Base-by-base conservation (phyloP, 169 alveolate species). In the Plasmodium vinckei region DNA sequence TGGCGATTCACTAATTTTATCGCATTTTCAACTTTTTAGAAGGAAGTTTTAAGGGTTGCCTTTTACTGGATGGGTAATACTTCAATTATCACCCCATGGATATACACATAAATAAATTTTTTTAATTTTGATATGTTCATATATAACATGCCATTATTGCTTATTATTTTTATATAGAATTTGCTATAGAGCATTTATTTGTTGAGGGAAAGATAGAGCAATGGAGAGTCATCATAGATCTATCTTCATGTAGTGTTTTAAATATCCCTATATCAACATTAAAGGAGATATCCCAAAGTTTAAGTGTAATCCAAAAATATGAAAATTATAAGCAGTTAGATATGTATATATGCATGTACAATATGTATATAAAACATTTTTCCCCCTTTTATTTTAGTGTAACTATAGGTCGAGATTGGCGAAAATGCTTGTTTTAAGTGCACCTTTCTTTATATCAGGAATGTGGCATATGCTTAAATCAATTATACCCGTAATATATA, bases 171-270 rank as follows among this genome's bases (percentile, higher is more conserved):
- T 57, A 42, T 59, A 67, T 87, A 63, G 96, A 93, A 73, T 75
- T 91, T 19, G 57, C 69, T 25, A 88, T 93, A n/a, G 75, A 82
- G 17, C 72, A 88, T 19, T 64, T 93, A 57, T 57, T 93, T 84
- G 59, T 93, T 39, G 95, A 94, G 13, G 96, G 96, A 17, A 82
- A 87, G 15, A 65, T 93, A 5, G 96, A 93, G 19, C 96, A 93
- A 82, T 93, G 96, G 96, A 70, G 87, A 68, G 94, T 93, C 44
- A 87, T 93, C 17, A 70, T 93, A 12, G 96, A 93, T 65, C 44
- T 93, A 87, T 87, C 87, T 17, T 92, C 94, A 19, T 88, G 94
- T 17, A 87, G 92, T 61, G 90, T 93, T 46, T 65, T 93, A 60
- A 90, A 87, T 46, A 79, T 93, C 17, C 96, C 89, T 64, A 89